Conservation (phyloP, 805 yeast species). For the Sugiyamaella boreocaroliniensis region DNA sequence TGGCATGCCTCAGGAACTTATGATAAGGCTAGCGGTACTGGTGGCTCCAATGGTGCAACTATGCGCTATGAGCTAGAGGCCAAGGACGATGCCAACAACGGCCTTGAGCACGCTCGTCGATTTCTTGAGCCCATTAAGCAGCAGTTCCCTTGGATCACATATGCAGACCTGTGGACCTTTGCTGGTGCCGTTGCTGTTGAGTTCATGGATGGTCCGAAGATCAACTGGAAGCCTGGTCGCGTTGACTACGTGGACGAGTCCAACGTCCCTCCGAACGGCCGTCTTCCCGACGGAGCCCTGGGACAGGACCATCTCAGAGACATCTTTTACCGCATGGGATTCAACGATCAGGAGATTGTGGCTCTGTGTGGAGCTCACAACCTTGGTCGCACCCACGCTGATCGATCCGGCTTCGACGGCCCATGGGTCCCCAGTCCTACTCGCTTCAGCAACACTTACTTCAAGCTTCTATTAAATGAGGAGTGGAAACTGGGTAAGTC, state of each 20-base stretch:
- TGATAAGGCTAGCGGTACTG: slow-evolving; percentile 46
- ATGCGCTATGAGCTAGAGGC: slow-evolving; percentile 45
- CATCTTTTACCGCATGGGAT: slow-evolving; percentile 54
- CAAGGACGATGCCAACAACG: slow-evolving; percentile 42
- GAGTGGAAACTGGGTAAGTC: slow-evolving; percentile 44
- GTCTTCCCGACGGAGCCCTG: slow-evolving; percentile 52
- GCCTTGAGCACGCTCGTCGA: slow-evolving; percentile 46
- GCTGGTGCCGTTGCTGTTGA: slow-evolving; percentile 64
- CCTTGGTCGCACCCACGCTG: slow-evolving; percentile 55
- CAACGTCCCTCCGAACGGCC: slow-evolving; percentile 55
- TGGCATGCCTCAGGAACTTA: slow-evolving; percentile 86
- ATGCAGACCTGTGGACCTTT: slow-evolving; percentile 66
- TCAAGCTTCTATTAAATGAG: slow-evolving; percentile 46
- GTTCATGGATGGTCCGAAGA: slow-evolving; percentile 58
- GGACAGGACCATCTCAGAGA: slow-evolving; percentile 49
- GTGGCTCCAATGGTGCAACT: slow-evolving; percentile 51
- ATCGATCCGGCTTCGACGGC: slow-evolving; percentile 74
- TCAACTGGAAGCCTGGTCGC: slow-evolving; percentile 74
- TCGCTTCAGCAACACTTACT: slow-evolving; percentile 68
- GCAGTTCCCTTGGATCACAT: slow-evolving; percentile 53
- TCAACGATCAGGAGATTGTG: slow-evolving; percentile 56
- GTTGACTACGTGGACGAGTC: slow-evolving; percentile 49
- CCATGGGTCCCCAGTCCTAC: slow-evolving; percentile 86
- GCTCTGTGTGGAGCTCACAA: slow-evolving; percentile 57
- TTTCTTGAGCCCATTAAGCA: slow-evolving; percentile 50